Percentiles rank a stretch among this genome's conserved stretches.
These are phyloP conservation scores for Ulota crispa DNA, from an alignment of 225 moss, liverwort and hornwort genomes.

Conservation along the genomic window DNA sequence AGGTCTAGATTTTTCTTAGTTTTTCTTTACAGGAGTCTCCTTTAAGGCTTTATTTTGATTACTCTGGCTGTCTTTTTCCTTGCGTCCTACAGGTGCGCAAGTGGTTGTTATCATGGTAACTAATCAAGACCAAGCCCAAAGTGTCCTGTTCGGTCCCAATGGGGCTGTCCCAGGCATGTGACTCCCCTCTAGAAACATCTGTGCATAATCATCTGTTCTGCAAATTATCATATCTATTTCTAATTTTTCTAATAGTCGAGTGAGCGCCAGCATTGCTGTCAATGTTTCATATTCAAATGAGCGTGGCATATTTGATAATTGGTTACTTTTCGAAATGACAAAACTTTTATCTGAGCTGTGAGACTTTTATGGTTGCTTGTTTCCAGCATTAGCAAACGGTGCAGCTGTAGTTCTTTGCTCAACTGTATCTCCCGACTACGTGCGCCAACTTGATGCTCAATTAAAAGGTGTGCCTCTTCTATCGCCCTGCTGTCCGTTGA, in stretches of 20 bases:
- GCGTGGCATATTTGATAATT: background rate
- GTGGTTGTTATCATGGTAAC: slow-evolving; percentile 92
- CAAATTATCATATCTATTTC: background rate
- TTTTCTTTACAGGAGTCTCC: background rate
- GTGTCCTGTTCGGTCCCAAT: slow-evolving; percentile 69
- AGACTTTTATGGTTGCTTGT: slow-evolving; percentile 22
- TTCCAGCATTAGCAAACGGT: slow-evolving; percentile 69
- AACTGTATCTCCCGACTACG: slow-evolving; percentile 86
- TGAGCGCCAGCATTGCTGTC: background rate
- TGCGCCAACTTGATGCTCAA: slow-evolving; percentile 66
- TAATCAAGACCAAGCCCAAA: slow-evolving; percentile 85
- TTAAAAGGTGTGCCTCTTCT: slow-evolving; percentile 56
- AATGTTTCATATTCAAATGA: background rate
- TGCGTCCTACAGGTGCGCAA: slow-evolving; percentile 57
- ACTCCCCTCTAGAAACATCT: background rate
- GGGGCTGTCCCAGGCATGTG: slow-evolving; percentile 76
- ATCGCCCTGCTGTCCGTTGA: background rate
- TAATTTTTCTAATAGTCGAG: background rate
- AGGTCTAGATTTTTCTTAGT: background rate
- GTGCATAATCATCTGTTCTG: background rate
- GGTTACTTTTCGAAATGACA: background rate
- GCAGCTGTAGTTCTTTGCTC: slow-evolving; percentile 79
- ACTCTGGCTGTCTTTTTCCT: background rate
- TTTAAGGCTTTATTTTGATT: background rate
- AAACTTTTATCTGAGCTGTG: background rate